A percentile compares a stretch with the other conserved stretches of the same genome.
phyloP scores from a whole-genome alignment of 768 basidiomycete species.

The Filobasidium wieringae region DNA sequence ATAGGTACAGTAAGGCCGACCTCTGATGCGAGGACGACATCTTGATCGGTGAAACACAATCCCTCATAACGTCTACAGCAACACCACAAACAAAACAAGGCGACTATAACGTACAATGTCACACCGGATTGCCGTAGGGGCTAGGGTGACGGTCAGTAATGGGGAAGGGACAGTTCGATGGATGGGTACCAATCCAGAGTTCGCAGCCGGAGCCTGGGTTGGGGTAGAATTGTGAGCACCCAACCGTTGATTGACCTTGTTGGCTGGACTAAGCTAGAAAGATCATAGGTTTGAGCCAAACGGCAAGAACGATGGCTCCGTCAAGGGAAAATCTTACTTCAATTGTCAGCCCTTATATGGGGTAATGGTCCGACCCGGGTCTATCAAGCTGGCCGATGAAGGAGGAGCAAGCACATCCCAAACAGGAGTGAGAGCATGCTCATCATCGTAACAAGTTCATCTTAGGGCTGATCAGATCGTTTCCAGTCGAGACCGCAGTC shows the following conservation, averaged over 20 bases:
- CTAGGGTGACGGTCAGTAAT: conserved; percentile 65
- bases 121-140: conserved; percentile 45
- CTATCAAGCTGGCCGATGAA: conserved; percentile 52
- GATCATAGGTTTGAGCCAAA: conserved; percentile 43
- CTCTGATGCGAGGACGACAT: no score
- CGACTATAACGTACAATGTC: no score
- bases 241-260: conserved; percentile 34
- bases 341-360: conserved; percentile 62
- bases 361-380: conserved; percentile 77
- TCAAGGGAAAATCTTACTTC: conserved; percentile 71
- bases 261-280: conserved; percentile 4
- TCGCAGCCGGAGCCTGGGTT: conserved; percentile 84
- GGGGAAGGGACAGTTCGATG: conserved; percentile 80
- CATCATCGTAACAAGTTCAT: not conserved
- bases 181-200: conserved; percentile 61
- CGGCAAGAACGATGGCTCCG: conserved; percentile 93
- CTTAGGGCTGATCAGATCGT: not conserved
- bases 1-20: no score
- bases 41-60: no score
- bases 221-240: conserved; percentile 65
- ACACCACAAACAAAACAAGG: no score
- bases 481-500: conserved; percentile 6
- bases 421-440: no score
- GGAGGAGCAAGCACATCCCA: no score
- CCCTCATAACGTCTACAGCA: no score